Conservation (phyloP, 495 filamentous ascomycete species). For the Bryoglossum gracile region DNA sequence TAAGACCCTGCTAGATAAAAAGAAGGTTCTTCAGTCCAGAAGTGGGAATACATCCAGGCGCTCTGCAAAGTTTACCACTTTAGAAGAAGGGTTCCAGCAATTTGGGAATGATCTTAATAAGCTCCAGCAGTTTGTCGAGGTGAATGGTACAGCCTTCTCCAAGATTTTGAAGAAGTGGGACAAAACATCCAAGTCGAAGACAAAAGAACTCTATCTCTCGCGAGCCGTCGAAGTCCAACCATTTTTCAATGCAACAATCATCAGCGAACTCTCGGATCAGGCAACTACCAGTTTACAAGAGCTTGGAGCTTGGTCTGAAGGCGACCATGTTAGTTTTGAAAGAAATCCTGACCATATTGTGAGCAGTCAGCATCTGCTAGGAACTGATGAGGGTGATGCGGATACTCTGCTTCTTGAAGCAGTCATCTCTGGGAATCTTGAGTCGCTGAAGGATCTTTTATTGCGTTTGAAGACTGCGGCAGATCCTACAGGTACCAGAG, state of each 20-base stretch:
- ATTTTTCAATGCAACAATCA: slow-evolving; percentile 93
- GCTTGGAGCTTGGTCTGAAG: slow-evolving; percentile 92
- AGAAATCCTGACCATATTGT: slow-evolving; percentile 55
- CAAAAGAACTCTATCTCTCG: slow-evolving; percentile 93
- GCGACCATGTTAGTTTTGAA: slow-evolving; percentile 80
- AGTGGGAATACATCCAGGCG: slow-evolving; percentile 66
- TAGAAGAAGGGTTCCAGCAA: slow-evolving; percentile 94
- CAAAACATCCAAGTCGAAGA: slow-evolving; percentile 98
- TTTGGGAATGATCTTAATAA: slow-evolving; percentile 96
- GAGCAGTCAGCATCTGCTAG: slow-evolving; percentile 52
- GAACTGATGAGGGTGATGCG: slow-evolving; percentile 75
- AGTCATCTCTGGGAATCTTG: slow-evolving; percentile 66
- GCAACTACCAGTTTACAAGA: slow-evolving; percentile 90
- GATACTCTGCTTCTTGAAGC: slow-evolving; percentile 86
- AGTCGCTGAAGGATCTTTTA: slow-evolving; percentile 42
- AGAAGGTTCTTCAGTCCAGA: slow-evolving; percentile 75
- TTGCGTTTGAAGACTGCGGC: slow-evolving; percentile 40
- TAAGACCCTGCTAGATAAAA: slow-evolving; percentile 89
- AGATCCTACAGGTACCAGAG: slow-evolving; percentile 31
- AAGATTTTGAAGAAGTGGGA: slow-evolving; percentile 99
- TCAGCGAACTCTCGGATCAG: slow-evolving; percentile 92
- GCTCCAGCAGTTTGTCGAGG: slow-evolving; percentile 95
- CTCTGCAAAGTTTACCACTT: slow-evolving; percentile 83
- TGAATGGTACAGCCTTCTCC: slow-evolving; percentile 94
- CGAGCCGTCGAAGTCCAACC: slow-evolving; percentile 95